A percentile compares a stretch with the other conserved stretches of the same genome.
phyloP scores from a whole-genome alignment of 2,329 filamentous ascomycete species.

The Aspergillus luchuensis region DNA sequence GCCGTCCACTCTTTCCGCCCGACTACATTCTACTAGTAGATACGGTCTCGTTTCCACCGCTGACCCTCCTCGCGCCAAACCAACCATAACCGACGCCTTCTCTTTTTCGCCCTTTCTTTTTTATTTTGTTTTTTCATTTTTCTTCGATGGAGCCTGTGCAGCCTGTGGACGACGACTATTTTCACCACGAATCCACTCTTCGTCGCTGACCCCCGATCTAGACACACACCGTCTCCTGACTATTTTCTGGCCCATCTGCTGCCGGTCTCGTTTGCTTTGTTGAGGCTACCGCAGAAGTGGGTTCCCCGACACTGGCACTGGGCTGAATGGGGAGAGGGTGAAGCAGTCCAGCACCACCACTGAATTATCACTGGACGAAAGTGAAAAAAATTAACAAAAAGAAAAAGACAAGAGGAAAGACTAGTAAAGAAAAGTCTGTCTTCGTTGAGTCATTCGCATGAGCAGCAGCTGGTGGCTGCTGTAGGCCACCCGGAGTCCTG shows the following conservation, averaged over 20 bases:
- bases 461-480: slow-evolving; percentile 26
- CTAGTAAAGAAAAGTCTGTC: slow-evolving; percentile 17
- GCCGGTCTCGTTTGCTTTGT: slow-evolving; percentile 24
- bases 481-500: slow-evolving; percentile 22
- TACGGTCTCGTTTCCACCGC: slow-evolving; percentile 6
- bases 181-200: slow-evolving; percentile 28
- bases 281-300: slow-evolving; percentile 20
- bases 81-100: slow-evolving; percentile 12
- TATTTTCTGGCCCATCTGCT: slow-evolving; percentile 34
- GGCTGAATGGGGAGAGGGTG: slow-evolving; percentile 13
- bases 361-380: slow-evolving; percentile 9
- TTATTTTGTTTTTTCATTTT: no score
- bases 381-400: slow-evolving; percentile 8
- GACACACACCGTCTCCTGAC: slow-evolving; percentile 27
- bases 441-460: slow-evolving; percentile 25
- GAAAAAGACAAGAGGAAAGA: slow-evolving; percentile 6
- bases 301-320: slow-evolving; percentile 18
- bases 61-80: slow-evolving; percentile 13
- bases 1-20: slow-evolving; percentile 9
- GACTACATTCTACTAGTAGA: slow-evolving; percentile 3
- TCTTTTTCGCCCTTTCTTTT: background rate
- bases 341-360: slow-evolving; percentile 10
- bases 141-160: slow-evolving; percentile 41
- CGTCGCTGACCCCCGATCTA: slow-evolving; percentile 36
- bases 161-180: slow-evolving; percentile 27